A percentile compares a stretch with the other conserved stretches of the same genome.
phyloP scores from a whole-genome alignment of 2,329 filamentous ascomycete species.

The Chalaropsis thielavioides region DNA sequence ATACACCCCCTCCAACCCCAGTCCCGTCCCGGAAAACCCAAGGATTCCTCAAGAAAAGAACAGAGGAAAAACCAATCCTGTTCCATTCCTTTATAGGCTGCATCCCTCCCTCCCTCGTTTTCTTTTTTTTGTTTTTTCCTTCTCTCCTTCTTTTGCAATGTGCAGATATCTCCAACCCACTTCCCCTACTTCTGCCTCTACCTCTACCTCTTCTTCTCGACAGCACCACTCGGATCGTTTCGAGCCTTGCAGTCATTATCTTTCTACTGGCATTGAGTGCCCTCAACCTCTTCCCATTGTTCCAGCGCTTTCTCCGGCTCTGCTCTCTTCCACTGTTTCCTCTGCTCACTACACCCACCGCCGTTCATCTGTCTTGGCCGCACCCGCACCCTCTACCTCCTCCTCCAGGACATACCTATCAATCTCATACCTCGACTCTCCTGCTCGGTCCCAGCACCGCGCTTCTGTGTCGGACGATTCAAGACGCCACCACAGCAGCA shows the following conservation, averaged over 20 bases:
- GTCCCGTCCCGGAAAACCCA: neutral
- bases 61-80: neutral
- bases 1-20: neutral
- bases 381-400: neutral
- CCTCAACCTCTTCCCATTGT: neutral
- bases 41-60: neutral
- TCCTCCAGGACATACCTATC: neutral
- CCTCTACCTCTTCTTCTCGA: neutral
- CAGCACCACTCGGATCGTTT: neutral
- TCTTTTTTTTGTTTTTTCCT: slow-evolving; percentile 7
- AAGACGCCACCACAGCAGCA: neutral
- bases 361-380: neutral
- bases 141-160: neutral
- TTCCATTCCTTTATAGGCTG: slow-evolving; percentile 1
- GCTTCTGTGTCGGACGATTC: neutral
- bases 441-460: neutral
- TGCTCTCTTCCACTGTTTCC: neutral
- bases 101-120: neutral
- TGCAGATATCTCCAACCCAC: slow-evolving; percentile 2
- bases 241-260: neutral
- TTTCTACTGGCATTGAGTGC: neutral
- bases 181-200: neutral
- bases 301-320: neutral
- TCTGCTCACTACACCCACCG: neutral
- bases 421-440: neutral